Percentiles rank a stretch among this genome's conserved stretches.
Evolutionary conservation across 805 yeast genomes (phyloP).

Genomic region (Nakazawaea wyomingensis): DNA sequence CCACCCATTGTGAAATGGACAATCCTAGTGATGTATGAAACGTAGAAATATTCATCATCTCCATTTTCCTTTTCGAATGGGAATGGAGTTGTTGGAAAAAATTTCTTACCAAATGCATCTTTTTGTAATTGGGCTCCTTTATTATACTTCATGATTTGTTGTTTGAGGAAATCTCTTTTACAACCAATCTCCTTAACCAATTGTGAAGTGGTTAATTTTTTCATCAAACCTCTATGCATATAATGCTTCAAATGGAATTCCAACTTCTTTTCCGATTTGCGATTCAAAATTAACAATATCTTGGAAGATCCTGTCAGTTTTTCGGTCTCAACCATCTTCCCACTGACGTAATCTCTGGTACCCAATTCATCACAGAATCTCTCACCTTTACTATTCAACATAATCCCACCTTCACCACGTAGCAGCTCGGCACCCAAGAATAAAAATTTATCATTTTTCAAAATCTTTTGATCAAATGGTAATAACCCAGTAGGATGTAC

Average conservation of each 20-base stretch:
- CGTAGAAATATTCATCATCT: slow-evolving; percentile 36
- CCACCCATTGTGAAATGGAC: slow-evolving; percentile 71
- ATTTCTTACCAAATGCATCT: slow-evolving; percentile 40
- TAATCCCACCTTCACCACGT: slow-evolving; percentile 62
- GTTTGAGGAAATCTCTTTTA: slow-evolving; percentile 23
- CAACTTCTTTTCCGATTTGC: slow-evolving; percentile 38
- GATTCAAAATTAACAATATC: slow-evolving; percentile 46
- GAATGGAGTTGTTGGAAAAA: slow-evolving; percentile 44
- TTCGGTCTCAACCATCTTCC: slow-evolving; percentile 43
- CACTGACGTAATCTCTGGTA: slow-evolving; percentile 56
- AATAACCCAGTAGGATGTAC: slow-evolving; percentile 67
- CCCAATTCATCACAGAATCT: slow-evolving; percentile 59
- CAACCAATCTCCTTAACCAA: slow-evolving; percentile 37
- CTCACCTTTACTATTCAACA: slow-evolving; percentile 45
- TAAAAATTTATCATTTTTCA: slow-evolving; percentile 40
- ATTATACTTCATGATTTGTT: slow-evolving; percentile 36
- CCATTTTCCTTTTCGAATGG: slow-evolving; percentile 17
- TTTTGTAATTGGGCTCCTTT: slow-evolving; percentile 29
- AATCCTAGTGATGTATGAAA: slow-evolving; percentile 50
- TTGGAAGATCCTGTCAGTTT: slow-evolving; percentile 22
- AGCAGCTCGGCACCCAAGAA: slow-evolving; percentile 63
- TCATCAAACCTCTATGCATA: slow-evolving; percentile 50
- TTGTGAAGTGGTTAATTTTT: slow-evolving; percentile 36
- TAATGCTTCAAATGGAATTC: slow-evolving; percentile 53
- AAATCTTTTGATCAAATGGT: slow-evolving; percentile 38